phyloP scores from a whole-genome alignment of 768 basidiomycete species.

The Crassisporium funariophilum region DNA sequence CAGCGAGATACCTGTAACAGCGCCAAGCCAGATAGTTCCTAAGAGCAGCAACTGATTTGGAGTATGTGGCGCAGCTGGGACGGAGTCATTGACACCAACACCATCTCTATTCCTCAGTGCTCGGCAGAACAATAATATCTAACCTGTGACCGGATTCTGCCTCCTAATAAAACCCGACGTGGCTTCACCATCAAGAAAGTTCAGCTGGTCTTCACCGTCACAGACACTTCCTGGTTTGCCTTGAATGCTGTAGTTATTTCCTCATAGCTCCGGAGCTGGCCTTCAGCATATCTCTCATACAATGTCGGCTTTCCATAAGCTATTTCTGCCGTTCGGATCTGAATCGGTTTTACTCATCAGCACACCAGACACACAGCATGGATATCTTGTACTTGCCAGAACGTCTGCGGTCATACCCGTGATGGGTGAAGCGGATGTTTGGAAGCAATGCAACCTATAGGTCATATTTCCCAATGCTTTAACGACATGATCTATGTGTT shows the following conservation, averaged over 20 bases:
- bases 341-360: neutral
- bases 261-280: conserved; percentile 18
- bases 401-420: conserved; percentile 82
- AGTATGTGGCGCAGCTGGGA: no score
- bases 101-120: no score
- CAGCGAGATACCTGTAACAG: no score
- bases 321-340: conserved; percentile 67
- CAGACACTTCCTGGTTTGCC: neutral
- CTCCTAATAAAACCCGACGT: conserved; percentile 2
- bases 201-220: neutral
- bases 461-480: conserved; percentile 44
- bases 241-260: conserved; percentile 8
- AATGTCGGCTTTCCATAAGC: conserved; percentile 51
- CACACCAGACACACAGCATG: neutral
- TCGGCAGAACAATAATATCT: no score
- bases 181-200: neutral
- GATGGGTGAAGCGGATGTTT: conserved; percentile 70
- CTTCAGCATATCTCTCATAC: conserved; percentile 56
- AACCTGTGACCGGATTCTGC: no score
- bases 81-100: no score
- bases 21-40: no score
- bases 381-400: conserved; percentile 47
- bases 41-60: no score
- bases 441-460: conserved; percentile 79
- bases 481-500: conserved; percentile 46